phyloP scores from a whole-genome alignment of 441 rosid genomes.

The Corymbia calophylla region DNA sequence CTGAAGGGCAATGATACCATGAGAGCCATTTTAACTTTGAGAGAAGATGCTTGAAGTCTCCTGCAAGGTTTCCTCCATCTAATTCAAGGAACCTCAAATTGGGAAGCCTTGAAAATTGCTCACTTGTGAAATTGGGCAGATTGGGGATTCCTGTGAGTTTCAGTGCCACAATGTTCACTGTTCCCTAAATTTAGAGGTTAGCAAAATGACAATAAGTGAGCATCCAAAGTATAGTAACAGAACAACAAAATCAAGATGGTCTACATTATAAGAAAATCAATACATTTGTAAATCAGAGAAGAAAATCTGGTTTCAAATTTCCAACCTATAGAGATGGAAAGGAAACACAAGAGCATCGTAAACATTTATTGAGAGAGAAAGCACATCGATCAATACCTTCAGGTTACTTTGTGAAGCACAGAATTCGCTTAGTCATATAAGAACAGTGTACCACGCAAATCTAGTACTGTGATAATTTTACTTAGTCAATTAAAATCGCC shows the following conservation, averaged over 20 bases:
- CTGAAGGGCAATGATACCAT: not conserved
- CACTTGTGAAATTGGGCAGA: not conserved
- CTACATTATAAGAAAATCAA: not conserved
- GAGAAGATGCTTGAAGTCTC: not conserved
- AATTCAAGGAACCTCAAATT: not conserved
- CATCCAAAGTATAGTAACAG: not conserved
- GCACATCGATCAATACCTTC: not conserved
- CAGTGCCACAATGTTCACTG: not conserved
- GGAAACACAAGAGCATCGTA: not conserved
- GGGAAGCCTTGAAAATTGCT: not conserved
- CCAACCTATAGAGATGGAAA: not conserved
- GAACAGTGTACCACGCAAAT: not conserved
- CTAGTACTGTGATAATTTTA: not conserved
- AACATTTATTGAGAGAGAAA: not conserved
- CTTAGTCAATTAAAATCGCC: not conserved
- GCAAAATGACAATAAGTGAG: not conserved
- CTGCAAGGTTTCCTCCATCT: not conserved
- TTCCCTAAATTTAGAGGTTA: not conserved
- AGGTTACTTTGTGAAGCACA: not conserved
- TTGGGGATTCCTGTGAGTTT: not conserved
- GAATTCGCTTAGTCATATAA: not conserved
- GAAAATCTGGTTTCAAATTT: not conserved
- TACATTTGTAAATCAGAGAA: not conserved
- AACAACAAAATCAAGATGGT: not conserved
- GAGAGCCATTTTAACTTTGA: not conserved